Base-by-base conservation (phyloP, 306 rosid genomes). In the Begonia loranthoides region DNA sequence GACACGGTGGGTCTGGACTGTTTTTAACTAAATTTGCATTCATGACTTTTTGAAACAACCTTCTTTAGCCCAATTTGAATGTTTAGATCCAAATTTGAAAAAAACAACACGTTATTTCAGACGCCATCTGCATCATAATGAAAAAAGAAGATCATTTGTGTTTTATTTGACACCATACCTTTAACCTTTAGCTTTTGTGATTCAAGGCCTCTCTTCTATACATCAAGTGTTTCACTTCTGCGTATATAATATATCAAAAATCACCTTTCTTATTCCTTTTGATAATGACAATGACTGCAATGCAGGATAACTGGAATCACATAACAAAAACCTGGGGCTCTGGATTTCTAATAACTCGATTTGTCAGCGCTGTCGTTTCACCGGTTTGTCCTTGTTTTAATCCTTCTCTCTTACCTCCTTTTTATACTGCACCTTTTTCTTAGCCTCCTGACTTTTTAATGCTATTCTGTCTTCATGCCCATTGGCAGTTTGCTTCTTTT, bases 251-350 rank as follows among this genome's bases (percentile, higher is more conserved):
- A n/a, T n/a, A n/a, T 28, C 36, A 28, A 4, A 4, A 1, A 5
- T 28, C 36, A 4, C 36, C 36, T 28, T 28, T 28, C 1, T 28
- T 28, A 28, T 28, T 28, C 36, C 36, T 28, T 28, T 28, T 24
- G 34, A 53, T 60, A 9, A 47, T 59, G 52, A 64, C 3, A 63
- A 22, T 34, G 9, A 44, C 62, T 17, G 22, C 6, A 55, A 56
- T 64, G 24, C 79, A 85, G 97, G 79, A 72, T 28, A 72, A 82
- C 15, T 89, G 95, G 95, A 83, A 73, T 56, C 63, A 58, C 54
- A 66, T 89, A 59, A 15, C 60, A 4, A 61, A 76, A 58, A 89
- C 77, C 10, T 89, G 75, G 70, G 95, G 84, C 53, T 60, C 95
- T 19, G 95, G 95, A 65, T 79, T 70, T 70, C 66, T 89, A 70